These are phyloP conservation scores for Ophiostoma sp. DNA, from an alignment of 2,329 filamentous ascomycete species.

Conservation along the genomic window DNA sequence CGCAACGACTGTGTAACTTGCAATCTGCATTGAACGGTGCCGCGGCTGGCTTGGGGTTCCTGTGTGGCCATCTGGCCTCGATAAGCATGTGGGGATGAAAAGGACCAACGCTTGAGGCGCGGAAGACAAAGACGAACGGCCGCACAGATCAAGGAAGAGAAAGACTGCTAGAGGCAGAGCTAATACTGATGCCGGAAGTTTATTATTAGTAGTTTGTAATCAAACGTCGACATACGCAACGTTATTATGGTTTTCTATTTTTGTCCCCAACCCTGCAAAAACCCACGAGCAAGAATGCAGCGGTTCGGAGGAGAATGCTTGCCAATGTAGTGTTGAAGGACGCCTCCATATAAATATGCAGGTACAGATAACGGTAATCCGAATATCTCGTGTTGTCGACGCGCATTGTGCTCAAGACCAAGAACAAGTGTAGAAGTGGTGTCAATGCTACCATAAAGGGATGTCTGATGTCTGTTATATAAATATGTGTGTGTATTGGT, in stretches of 20 bases:
- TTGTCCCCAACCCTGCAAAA: conserved; percentile 4
- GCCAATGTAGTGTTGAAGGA: background rate
- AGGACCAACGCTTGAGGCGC: no score
- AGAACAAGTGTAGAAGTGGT: background rate
- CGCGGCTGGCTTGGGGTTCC: no score
- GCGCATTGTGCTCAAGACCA: background rate
- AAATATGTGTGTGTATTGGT: no score
- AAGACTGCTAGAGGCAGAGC: background rate
- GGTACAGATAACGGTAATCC: conserved; percentile 10
- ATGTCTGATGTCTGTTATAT: background rate
- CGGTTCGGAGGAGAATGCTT: background rate
- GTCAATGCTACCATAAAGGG: background rate
- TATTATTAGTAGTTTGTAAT: background rate
- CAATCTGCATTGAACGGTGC: no score
- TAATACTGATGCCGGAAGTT: background rate
- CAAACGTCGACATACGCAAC: background rate
- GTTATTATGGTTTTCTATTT: conserved; percentile 6
- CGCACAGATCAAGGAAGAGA: background rate
- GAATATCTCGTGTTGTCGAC: background rate
- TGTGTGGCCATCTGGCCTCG: no score
- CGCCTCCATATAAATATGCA: conserved; percentile 8
- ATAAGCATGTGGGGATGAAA: no score
- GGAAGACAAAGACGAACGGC: background rate
- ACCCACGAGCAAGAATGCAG: conserved; percentile 1
- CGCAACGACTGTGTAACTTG: no score